Evolutionary conservation across 441 rosid genomes (phyloP).

Genomic region (Populus hybrid): DNA sequence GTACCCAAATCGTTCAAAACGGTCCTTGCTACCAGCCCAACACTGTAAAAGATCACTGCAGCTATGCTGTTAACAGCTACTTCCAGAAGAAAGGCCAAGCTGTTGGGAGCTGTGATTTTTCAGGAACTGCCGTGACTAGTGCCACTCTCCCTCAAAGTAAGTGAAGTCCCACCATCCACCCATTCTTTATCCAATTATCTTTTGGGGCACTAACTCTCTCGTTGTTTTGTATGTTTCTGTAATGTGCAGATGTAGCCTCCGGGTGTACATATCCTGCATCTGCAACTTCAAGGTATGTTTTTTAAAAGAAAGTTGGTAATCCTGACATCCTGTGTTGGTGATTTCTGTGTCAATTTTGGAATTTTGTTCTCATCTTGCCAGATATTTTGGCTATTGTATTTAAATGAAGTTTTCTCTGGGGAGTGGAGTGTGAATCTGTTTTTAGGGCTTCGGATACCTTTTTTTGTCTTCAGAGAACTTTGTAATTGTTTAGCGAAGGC

Average conservation of each 20-base stretch:
- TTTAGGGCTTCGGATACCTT: not conserved
- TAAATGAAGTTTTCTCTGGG: not conserved
- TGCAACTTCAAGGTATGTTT: constrained; percentile 58
- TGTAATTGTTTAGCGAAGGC: not conserved
- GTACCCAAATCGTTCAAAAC: constrained; percentile 50
- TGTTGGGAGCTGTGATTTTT: constrained; percentile 69
- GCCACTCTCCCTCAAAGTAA: constrained; percentile 55
- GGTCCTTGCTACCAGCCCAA: constrained; percentile 80
- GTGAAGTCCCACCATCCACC: not conserved
- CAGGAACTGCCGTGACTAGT: constrained; percentile 53
- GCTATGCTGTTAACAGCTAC: constrained; percentile 91
- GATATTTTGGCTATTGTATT: not conserved
- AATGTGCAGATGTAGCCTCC: constrained; percentile 46
- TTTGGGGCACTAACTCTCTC: not conserved
- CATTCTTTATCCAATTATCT: not conserved
- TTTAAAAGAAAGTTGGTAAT: not conserved
- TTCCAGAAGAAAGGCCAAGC: constrained; percentile 68
- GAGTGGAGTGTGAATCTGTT: not conserved
- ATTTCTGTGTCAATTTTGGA: not conserved
- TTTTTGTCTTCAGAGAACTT: not conserved
- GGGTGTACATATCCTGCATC: constrained; percentile 64
- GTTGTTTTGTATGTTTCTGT: constrained; percentile 3
- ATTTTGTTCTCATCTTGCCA: not conserved
- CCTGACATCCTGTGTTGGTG: not conserved
- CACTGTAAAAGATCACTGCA: constrained; percentile 85